A percentile compares a stretch with the other conserved stretches of the same genome.
Evolutionary conservation across 306 rosid genomes (phyloP).

Genomic region (Psophocarpus tetragonolobus): DNA sequence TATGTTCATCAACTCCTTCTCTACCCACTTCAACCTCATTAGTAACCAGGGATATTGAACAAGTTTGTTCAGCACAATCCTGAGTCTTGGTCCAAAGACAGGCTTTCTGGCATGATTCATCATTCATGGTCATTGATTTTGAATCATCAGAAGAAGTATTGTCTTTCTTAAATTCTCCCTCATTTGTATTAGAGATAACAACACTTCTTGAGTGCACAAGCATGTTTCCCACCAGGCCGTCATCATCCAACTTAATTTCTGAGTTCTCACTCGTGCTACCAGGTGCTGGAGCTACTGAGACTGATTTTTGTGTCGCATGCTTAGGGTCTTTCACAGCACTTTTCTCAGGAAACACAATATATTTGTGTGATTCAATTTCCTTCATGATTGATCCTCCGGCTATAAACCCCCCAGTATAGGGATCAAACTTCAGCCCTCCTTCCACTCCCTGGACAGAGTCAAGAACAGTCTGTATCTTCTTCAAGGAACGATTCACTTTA

Average conservation of each 20-base stretch:
- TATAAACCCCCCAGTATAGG: constrained; percentile 71
- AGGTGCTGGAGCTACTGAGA: constrained; percentile 35
- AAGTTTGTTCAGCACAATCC: constrained; percentile 36
- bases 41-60: constrained; percentile 52
- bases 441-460: constrained; percentile 94
- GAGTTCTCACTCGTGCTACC: constrained; percentile 32
- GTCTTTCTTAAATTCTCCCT: constrained; percentile 41
- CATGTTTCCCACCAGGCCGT: constrained; percentile 32
- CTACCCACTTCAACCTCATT: constrained; percentile 45
- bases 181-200: constrained; percentile 31
- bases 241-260: constrained; percentile 52
- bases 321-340: constrained; percentile 29
- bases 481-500: constrained; percentile 87
- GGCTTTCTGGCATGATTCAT: constrained; percentile 37
- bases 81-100: constrained; percentile 31
- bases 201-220: constrained; percentile 23
- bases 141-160: constrained; percentile 42
- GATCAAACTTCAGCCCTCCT: constrained; percentile 84
- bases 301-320: constrained; percentile 21
- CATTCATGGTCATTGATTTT: constrained; percentile 44
- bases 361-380: constrained; percentile 51
- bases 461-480: constrained; percentile 78
- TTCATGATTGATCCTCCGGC: constrained; percentile 61
- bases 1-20: constrained; percentile 50
- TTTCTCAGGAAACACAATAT: constrained; percentile 49